A percentile compares a stretch with the other conserved stretches of the same genome.
These are phyloP conservation scores for Heritiera littoralis DNA, from an alignment of 345 rosid genomes.

Conservation along the genomic window DNA sequence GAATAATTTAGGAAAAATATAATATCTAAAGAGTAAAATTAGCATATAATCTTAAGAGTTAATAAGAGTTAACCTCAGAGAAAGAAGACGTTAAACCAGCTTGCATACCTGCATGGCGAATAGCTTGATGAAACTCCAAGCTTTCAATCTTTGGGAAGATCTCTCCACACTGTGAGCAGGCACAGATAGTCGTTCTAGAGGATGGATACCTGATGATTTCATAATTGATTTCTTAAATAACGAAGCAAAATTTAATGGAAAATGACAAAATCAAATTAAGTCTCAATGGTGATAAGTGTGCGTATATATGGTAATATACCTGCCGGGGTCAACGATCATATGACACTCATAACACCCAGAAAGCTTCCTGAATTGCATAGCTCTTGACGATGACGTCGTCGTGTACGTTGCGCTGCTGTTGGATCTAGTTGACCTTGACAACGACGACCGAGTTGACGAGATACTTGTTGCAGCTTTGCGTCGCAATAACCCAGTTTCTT, in stretches of 20 bases:
- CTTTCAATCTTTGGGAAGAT: slow-evolving; percentile 90
- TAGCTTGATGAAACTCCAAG: slow-evolving; percentile 93
- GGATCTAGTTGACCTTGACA: slow-evolving; percentile 56
- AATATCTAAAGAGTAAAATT: background rate
- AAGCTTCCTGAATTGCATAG: slow-evolving; percentile 93
- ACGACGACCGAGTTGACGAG: slow-evolving; percentile 48
- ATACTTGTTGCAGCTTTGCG: slow-evolving; percentile 42
- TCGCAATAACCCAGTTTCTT: slow-evolving; percentile 59
- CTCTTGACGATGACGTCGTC: slow-evolving; percentile 54
- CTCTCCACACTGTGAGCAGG: slow-evolving; percentile 92
- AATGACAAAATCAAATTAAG: background rate
- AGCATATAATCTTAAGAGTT: background rate
- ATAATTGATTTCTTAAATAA: background rate
- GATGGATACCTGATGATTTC: slow-evolving; percentile 56
- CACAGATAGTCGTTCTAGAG: slow-evolving; percentile 64
- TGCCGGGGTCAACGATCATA: slow-evolving; percentile 91
- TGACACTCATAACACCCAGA: slow-evolving; percentile 97
- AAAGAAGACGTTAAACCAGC: too few species aligned
- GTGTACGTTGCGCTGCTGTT: slow-evolving; percentile 32
- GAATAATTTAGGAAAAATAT: background rate
- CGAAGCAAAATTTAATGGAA: background rate
- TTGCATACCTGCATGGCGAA: slow-evolving; percentile 88
- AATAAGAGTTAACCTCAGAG: too few species aligned
- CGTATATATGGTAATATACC: slow-evolving; percentile 36
- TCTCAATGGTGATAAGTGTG: background rate